Evolutionary conservation across 768 basidiomycete genomes (phyloP), one percentile per base, ranked within the genome.

Genomic region (Agrocybe praecox): DNA sequence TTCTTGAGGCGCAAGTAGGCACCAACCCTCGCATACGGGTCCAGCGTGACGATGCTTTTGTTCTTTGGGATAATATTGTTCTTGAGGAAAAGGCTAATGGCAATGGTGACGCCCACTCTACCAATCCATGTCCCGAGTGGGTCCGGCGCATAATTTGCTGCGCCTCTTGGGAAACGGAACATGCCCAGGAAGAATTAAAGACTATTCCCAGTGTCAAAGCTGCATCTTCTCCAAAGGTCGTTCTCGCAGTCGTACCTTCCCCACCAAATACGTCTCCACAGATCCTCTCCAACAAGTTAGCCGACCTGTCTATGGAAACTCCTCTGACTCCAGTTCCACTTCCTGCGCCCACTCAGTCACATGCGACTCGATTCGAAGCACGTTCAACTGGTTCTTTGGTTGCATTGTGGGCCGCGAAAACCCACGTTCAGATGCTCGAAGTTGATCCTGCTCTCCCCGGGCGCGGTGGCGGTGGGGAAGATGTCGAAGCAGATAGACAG

Each of bases 1-100:
- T 94, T 51, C 81, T 97, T 43, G 95, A 97, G 70, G 86, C 88
- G 0, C 89, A 92, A 70, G 91, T 94, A 36, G 92, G 92, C 29
- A 80, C 84, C 21, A 93, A 94, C 65, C 81, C 87, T 3, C 87
- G 91, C 58, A 90, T 94, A 52, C 80, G 86, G 9, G 90, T 94
- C 17, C 92, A 93, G 71, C 80, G 84, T 24, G 92, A 94, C 63
- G 86, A 90, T 44, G 92, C 90, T 1, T 93, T 87, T 68, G 86
- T 92, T 26, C 83, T 82, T 23, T 94, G 92, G 92, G 91, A 93
- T 69, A 72, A 76, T 54, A 88, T 94, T 55, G 61, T 72, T 2
- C 85, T 89, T 72, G 74, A 70, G 45, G 78, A 81, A 33, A 67
- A 62, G 7, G 62, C 68, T 12, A n/a, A 56, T 65, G 19, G 48